Conservation (phyloP, 345 rosid genomes). For the Angophora floribunda region DNA sequence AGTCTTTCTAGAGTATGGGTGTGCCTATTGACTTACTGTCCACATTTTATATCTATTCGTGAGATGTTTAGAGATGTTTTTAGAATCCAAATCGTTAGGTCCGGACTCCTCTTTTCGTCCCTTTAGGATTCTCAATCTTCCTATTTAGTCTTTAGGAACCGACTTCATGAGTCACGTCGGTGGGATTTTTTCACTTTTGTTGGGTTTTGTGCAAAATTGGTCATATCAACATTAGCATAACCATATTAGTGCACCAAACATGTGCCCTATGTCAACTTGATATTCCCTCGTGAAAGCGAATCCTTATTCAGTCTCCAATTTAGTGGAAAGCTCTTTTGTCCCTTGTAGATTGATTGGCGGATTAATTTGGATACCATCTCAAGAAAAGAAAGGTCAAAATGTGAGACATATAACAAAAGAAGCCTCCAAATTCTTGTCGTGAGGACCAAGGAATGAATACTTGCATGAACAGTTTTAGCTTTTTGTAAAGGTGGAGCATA, state of each 20-base stretch:
- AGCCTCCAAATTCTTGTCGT: neutral
- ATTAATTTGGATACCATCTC: neutral
- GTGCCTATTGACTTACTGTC: no score
- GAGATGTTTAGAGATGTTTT: accelerated
- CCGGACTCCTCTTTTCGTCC: neutral
- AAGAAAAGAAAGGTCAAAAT: neutral
- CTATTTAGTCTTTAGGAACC: neutral
- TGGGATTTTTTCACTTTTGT: neutral
- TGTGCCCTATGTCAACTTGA: neutral
- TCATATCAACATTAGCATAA: accelerated
- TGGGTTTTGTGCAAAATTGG: neutral
- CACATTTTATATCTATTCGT: neutral
- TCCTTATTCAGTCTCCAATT: neutral
- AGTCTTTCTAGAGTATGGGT: no score
- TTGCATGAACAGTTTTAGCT: neutral
- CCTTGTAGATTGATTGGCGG: neutral
- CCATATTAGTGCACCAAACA: neutral
- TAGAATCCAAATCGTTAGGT: neutral
- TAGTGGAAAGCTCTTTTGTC: neutral
- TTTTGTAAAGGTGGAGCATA: neutral
- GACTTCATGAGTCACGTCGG: neutral
- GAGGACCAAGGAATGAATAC: neutral
- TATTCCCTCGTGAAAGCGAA: neutral
- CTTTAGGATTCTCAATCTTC: neutral
- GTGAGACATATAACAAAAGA: neutral